Evolutionary conservation across 768 basidiomycete species (phyloP).

Genomic region (Phallus indusiatus): DNA sequence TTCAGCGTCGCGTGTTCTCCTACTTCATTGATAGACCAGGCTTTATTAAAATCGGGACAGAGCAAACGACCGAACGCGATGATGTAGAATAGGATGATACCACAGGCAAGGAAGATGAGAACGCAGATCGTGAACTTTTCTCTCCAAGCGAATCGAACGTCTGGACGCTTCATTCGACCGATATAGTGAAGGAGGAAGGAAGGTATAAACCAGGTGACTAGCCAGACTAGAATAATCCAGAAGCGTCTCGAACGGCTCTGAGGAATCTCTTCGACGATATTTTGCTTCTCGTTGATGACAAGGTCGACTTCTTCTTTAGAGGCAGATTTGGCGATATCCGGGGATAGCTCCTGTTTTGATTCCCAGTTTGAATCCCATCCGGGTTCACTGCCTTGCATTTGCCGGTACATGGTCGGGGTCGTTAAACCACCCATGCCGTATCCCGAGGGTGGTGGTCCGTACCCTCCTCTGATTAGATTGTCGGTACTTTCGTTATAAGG

Average conservation of each 20-base stretch:
- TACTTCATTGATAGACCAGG: slow-evolving; percentile 67
- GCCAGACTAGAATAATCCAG: slow-evolving; percentile 79
- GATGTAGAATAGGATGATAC: slow-evolving; percentile 66
- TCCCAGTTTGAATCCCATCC: slow-evolving; percentile 59
- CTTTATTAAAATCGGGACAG: slow-evolving; percentile 82
- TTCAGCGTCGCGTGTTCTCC: slow-evolving; percentile 56
- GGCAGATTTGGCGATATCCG: slow-evolving; percentile 21
- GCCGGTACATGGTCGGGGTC: slow-evolving; percentile 41
- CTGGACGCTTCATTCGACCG: too few relatives aligned
- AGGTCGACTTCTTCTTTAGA: slow-evolving; percentile 33
- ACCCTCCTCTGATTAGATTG: too few relatives aligned
- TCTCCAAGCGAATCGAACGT: too few relatives aligned
- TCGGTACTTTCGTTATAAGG: too few relatives aligned
- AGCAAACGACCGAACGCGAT: slow-evolving; percentile 76
- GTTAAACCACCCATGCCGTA: slow-evolving; percentile 47
- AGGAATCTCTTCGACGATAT: slow-evolving; percentile 79
- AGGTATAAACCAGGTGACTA: too few relatives aligned
- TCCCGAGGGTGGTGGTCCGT: slow-evolving; percentile 22
- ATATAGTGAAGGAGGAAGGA: too few relatives aligned
- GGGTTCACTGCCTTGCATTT: slow-evolving; percentile 29
- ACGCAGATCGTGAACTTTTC: slow-evolving; percentile 87
- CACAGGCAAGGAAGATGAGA: slow-evolving; percentile 74
- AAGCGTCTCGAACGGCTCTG: too few relatives aligned
- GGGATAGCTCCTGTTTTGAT: slow-evolving; percentile 35
- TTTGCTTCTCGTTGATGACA: slow-evolving; percentile 55